Percentiles rank a stretch among this genome's conserved stretches.
Evolutionary conservation across 2,329 filamentous ascomycete genomes (phyloP).

Genomic region (Xylaria hypoxylon): DNA sequence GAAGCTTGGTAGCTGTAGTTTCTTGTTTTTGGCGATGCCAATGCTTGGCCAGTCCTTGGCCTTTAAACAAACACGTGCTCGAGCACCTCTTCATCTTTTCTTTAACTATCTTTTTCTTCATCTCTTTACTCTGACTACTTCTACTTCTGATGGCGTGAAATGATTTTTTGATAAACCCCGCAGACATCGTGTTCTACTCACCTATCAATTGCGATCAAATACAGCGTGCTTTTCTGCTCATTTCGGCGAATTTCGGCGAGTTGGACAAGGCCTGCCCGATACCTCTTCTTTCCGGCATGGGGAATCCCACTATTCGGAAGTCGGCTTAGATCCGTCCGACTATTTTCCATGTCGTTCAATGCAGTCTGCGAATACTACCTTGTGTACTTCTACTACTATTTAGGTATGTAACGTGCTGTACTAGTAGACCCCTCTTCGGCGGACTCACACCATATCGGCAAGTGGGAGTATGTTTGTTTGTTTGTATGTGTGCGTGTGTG

Average conservation of each 20-base stretch:
- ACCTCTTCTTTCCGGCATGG: too few species aligned
- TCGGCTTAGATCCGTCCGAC: not conserved
- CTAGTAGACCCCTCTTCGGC: too few species aligned
- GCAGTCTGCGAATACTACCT: too few species aligned
- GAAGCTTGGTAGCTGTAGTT: not conserved
- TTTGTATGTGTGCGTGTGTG: too few species aligned
- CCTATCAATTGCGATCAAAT: not conserved
- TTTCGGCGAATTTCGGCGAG: too few species aligned
- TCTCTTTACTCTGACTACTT: not conserved
- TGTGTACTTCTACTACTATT: too few species aligned
- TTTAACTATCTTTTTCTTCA: slow-evolving; percentile 3
- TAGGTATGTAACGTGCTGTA: too few species aligned
- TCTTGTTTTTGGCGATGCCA: slow-evolving; percentile 24
- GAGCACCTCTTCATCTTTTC: slow-evolving; percentile 13
- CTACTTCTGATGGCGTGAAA: not conserved
- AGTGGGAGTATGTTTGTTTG: too few species aligned
- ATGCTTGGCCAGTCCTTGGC: slow-evolving; percentile 40
- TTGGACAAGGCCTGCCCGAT: too few species aligned
- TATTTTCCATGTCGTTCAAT: not conserved
- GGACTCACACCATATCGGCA: too few species aligned
- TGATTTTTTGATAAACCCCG: not conserved
- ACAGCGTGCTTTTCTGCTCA: too few species aligned
- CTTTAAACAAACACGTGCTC: slow-evolving; percentile 33
- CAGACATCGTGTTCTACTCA: not conserved
- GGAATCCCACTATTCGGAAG: not conserved